These are phyloP conservation scores for Vigna angularis DNA, from an alignment of 306 rosid species.

Conservation along the genomic window DNA sequence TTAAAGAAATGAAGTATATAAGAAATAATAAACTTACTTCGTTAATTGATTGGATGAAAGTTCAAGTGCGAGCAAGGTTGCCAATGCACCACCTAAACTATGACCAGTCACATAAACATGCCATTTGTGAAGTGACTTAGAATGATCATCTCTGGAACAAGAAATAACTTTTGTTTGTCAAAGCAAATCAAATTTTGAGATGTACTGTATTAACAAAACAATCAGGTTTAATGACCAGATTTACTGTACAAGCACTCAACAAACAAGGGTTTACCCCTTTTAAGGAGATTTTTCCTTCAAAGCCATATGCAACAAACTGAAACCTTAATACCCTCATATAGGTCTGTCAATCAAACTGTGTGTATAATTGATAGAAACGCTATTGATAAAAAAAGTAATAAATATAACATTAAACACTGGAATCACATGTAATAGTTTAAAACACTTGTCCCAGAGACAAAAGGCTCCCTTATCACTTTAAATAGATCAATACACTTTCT, in stretches of 20 bases:
- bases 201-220: background rate
- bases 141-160: conserved; percentile 70
- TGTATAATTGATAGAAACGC: too few species aligned
- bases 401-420: too few species aligned
- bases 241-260: conserved; percentile 1
- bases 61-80: conserved; percentile 95
- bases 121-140: conserved; percentile 72
- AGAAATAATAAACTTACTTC: conserved; percentile 65
- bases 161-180: conserved; percentile 29
- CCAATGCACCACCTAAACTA: conserved; percentile 97
- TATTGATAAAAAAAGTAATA: too few species aligned
- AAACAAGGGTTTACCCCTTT: background rate
- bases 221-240: background rate
- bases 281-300: background rate
- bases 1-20: conserved; percentile 33
- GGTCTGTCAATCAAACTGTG: conserved; percentile 1
- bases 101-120: conserved; percentile 93
- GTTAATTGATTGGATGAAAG: conserved; percentile 87
- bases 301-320: background rate
- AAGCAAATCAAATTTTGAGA: conserved; percentile 18
- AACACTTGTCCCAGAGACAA: too few species aligned
- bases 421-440: too few species aligned
- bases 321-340: background rate
- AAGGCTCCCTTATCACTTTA: too few species aligned
- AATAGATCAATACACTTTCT: too few species aligned